phyloP scores from a whole-genome alignment of 2,329 filamentous ascomycete species.

The Lasiodiplodia theobromae region DNA sequence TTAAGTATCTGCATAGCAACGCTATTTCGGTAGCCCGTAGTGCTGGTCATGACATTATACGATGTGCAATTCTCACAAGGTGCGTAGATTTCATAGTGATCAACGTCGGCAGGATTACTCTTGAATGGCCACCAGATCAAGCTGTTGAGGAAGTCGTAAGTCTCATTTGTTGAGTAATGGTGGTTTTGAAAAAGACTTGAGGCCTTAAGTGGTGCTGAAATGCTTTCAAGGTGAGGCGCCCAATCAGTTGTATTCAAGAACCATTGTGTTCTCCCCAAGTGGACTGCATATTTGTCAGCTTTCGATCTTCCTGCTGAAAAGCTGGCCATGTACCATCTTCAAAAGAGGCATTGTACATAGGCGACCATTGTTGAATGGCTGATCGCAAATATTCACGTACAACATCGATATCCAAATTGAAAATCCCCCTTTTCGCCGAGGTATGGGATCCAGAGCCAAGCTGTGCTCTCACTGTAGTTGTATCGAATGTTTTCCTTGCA shows the following conservation, averaged over 20 bases:
- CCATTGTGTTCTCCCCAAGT: neutral
- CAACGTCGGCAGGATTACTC: neutral
- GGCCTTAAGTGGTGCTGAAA: neutral
- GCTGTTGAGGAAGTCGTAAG: constrained; percentile 11
- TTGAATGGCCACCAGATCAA: constrained; percentile 1
- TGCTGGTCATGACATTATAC: neutral
- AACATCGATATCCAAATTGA: neutral
- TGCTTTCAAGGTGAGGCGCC: no score
- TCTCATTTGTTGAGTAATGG: neutral
- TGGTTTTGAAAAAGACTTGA: neutral
- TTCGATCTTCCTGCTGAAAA: no score
- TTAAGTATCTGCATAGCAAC: neutral
- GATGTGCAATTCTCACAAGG: neutral
- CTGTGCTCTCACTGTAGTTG: neutral
- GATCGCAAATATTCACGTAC: neutral
- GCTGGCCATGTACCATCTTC: neutral
- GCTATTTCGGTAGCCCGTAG: neutral
- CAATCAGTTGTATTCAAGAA: neutral
- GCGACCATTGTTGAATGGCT: constrained; percentile 2
- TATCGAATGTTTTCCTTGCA: neutral
- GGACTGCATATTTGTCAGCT: neutral
- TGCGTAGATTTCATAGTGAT: neutral
- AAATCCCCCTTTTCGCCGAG: neutral
- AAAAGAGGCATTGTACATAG: neutral
- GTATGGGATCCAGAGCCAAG: neutral